A percentile compares a stretch with the other conserved stretches of the same genome.
Conservation (phyloP, 1,284 basidiomycete species). For the Ganoderma leucocontextum region DNA sequence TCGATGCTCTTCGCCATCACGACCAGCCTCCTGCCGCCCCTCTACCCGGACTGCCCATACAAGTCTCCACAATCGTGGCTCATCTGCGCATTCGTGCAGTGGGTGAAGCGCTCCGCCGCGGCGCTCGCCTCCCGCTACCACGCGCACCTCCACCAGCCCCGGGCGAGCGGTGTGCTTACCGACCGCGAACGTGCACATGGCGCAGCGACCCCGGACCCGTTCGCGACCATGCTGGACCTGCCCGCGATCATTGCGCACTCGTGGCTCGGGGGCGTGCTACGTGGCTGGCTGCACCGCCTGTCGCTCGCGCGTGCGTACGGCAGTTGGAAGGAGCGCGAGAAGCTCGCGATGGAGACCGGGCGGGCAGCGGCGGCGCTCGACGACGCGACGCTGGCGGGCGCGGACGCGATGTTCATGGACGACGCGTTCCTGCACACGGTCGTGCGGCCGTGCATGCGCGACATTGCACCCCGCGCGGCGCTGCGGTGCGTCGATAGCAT, state of each 20-base stretch:
- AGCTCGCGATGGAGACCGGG: slow-evolving; percentile 5
- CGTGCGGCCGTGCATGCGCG: slow-evolving; percentile 31
- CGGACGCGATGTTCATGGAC: slow-evolving; percentile 34
- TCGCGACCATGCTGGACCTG: slow-evolving; percentile 22
- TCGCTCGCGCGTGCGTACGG: slow-evolving; percentile 19
- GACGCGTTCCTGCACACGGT: slow-evolving; percentile 28
- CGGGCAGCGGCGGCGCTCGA: slow-evolving; percentile 22
- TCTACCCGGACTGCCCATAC: slow-evolving; percentile 29
- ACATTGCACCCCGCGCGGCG: slow-evolving; percentile 26
- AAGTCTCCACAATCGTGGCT: slow-evolving; percentile 30
- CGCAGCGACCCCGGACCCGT: slow-evolving; percentile 20
- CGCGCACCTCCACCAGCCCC: slow-evolving; percentile 15
- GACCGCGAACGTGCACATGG: slow-evolving; percentile 3
- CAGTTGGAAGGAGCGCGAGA: slow-evolving; percentile 29
- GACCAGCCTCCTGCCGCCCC: slow-evolving; percentile 23
- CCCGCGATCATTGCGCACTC: slow-evolving; percentile 12
- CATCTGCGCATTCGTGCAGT: slow-evolving; percentile 21
- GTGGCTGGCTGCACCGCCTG: slow-evolving; percentile 21
- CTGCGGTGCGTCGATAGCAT: slow-evolving; percentile 27
- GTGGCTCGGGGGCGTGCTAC: slow-evolving; percentile 16
- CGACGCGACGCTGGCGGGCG: slow-evolving; percentile 27
- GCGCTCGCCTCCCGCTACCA: slow-evolving; percentile 22
- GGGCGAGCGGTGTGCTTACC: neutral
- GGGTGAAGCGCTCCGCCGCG: slow-evolving; percentile 15
- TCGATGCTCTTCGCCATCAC: slow-evolving; percentile 14